Conservation (phyloP, 148 eudicot genomes). For the Fagopyrum homotropicum region DNA sequence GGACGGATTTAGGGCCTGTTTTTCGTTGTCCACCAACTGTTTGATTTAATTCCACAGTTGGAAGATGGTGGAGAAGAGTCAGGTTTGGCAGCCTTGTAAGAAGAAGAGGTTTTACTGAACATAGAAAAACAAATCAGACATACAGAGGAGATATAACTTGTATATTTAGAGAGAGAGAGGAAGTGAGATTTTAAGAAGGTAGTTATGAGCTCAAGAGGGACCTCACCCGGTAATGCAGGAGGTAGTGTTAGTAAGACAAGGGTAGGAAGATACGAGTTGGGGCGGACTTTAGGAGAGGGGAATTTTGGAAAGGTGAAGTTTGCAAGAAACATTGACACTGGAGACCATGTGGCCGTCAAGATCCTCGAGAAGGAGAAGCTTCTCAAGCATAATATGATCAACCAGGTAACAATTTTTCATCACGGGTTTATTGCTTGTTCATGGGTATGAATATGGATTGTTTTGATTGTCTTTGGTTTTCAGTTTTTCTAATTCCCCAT, state of each 20-base stretch:
- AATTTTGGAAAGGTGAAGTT: constrained; percentile 48
- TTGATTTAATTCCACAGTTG: not conserved
- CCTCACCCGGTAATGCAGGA: constrained; percentile 5
- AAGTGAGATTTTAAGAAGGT: not conserved
- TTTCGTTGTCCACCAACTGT: constrained; percentile 4
- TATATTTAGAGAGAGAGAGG: not conserved
- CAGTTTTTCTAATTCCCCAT: not conserved
- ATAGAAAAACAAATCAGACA: not conserved
- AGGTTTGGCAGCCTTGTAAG: constrained; percentile 51
- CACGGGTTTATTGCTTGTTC: not conserved
- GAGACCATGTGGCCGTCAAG: constrained; percentile 42
- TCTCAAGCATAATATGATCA: constrained; percentile 66
- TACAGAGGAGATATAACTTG: not conserved
- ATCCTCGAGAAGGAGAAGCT: constrained; percentile 45
- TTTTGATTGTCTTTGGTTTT: constrained; percentile 1
- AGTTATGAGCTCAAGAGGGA: constrained; percentile 28
- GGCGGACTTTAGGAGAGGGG: constrained; percentile 43
- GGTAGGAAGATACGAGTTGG: constrained; percentile 43
- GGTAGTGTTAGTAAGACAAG: constrained; percentile 20
- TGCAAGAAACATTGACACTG: constrained; percentile 35
- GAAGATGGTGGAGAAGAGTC: constrained; percentile 41
- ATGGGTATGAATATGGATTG: not conserved
- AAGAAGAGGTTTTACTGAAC: constrained; percentile 33
- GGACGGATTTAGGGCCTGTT: not conserved
- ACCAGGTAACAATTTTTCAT: constrained; percentile 42